Conservation (phyloP, 257 asterid species). For the Echium plantagineum region DNA sequence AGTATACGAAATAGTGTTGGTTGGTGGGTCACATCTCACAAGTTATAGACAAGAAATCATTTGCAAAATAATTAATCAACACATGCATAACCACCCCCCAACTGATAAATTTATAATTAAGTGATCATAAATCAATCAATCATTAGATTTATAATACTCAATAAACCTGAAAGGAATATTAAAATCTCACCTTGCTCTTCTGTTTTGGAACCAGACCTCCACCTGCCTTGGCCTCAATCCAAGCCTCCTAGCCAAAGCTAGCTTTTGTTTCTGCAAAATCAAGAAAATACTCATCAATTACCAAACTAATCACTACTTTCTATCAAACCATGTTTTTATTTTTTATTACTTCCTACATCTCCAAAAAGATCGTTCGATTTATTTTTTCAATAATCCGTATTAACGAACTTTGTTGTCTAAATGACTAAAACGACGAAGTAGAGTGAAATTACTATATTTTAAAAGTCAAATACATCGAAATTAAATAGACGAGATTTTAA, state of each 20-base stretch:
- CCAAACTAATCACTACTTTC: not conserved
- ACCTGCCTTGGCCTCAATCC: slow-evolving; percentile 75
- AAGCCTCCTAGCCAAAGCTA: slow-evolving; percentile 57
- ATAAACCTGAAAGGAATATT: not conserved
- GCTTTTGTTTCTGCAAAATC: slow-evolving; percentile 57
- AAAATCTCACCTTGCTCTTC: slow-evolving; percentile 64
- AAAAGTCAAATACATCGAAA: no score
- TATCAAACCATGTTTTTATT: not conserved
- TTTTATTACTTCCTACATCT: no score
- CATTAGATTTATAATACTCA: not conserved
- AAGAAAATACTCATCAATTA: not conserved
- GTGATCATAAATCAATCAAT: no score
- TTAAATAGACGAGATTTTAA: no score
- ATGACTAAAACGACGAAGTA: no score
- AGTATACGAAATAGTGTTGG: not conserved
- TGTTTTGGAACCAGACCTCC: slow-evolving; percentile 87
- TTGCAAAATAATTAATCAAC: no score
- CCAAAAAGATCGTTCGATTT: no score
- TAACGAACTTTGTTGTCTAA: no score
- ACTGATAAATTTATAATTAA: no score
- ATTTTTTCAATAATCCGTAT: no score
- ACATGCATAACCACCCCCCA: no score
- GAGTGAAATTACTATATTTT: no score
- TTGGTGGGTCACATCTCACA: not conserved
- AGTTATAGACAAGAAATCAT: not conserved